Conservation (phyloP, 116 monocot species). For the Zostera marina region DNA sequence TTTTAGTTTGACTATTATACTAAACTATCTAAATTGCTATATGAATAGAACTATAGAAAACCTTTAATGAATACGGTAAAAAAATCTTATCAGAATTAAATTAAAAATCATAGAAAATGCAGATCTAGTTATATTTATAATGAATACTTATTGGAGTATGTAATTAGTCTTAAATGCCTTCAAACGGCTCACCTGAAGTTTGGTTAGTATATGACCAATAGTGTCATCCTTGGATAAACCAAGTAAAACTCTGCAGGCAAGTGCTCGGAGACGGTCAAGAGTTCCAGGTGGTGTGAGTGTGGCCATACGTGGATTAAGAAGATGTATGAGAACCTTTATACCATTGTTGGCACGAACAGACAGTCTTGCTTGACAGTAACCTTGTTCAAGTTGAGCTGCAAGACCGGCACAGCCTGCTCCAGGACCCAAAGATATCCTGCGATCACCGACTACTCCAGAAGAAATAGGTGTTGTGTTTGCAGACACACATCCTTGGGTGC, state of each 20-base stretch:
- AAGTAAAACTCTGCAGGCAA: conserved; percentile 90
- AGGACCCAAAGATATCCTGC: conserved; percentile 82
- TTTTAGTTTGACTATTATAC: neutral
- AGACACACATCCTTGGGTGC: conserved; percentile 8
- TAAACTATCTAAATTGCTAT: neutral
- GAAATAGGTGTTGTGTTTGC: conserved; percentile 12
- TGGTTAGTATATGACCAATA: conserved; percentile 94
- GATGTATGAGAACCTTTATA: conserved; percentile 90
- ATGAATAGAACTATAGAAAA: neutral
- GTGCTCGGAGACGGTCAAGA: conserved; percentile 75
- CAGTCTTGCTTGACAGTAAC: conserved; percentile 84
- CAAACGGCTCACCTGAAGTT: conserved; percentile 57
- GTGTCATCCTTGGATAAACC: conserved; percentile 91
- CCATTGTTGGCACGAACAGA: conserved; percentile 97
- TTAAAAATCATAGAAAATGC: neutral
- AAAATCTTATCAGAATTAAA: neutral
- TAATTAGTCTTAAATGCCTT: neutral
- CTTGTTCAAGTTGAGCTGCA: conserved; percentile 94
- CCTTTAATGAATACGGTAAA: too few relatives aligned
- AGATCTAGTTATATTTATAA: neutral
- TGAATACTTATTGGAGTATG: neutral
- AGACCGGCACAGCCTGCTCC: conserved; percentile 92
- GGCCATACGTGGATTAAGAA: conserved; percentile 82
- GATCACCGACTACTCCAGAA: conserved; percentile 80
- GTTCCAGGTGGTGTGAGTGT: conserved; percentile 41